phyloP scores from a whole-genome alignment of 768 basidiomycete species.

The Hemileccinum impolitum region DNA sequence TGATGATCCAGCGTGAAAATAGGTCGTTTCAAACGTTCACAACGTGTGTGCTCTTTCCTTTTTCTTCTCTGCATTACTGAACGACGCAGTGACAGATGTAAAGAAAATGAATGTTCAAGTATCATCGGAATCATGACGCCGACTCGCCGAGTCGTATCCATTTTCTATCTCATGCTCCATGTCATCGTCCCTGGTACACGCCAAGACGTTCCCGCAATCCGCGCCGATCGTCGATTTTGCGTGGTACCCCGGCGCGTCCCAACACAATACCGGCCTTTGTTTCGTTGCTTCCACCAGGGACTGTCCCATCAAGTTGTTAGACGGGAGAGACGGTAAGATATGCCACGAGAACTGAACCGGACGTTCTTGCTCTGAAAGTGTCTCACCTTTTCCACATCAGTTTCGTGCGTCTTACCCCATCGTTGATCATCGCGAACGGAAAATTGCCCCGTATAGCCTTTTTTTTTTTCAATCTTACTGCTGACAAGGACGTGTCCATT shows the following conservation, averaged over 20 bases:
- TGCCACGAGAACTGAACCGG: constrained; percentile 11
- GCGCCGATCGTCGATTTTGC: constrained; percentile 72
- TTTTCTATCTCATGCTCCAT: background rate
- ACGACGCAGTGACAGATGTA: background rate
- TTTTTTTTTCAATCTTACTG: constrained; percentile 72
- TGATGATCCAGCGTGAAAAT: constrained; percentile 72
- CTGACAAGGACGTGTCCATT: constrained; percentile 48
- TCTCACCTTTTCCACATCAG: constrained; percentile 36
- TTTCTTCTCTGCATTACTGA: too few relatives aligned
- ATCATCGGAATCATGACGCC: background rate
- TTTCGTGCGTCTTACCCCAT: constrained; percentile 89
- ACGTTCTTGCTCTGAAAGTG: too few relatives aligned
- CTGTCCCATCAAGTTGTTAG: constrained; percentile 79
- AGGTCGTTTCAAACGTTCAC: constrained; percentile 55
- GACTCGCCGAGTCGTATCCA: background rate
- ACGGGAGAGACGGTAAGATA: constrained; percentile 76
- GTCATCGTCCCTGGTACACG: constrained; percentile 9
- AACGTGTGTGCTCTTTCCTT: constrained; percentile 32
- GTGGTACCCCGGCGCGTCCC: constrained; percentile 83
- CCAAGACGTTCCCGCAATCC: constrained; percentile 46
- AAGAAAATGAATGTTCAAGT: background rate
- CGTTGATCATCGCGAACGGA: constrained; percentile 89
- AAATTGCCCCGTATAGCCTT: constrained; percentile 82
- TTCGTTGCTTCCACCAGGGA: constrained; percentile 84
- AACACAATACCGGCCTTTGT: constrained; percentile 62